These are phyloP conservation scores for Colletotrichum chrysophilum DNA, from an alignment of 2,329 filamentous ascomycete species.

Conservation along the genomic window DNA sequence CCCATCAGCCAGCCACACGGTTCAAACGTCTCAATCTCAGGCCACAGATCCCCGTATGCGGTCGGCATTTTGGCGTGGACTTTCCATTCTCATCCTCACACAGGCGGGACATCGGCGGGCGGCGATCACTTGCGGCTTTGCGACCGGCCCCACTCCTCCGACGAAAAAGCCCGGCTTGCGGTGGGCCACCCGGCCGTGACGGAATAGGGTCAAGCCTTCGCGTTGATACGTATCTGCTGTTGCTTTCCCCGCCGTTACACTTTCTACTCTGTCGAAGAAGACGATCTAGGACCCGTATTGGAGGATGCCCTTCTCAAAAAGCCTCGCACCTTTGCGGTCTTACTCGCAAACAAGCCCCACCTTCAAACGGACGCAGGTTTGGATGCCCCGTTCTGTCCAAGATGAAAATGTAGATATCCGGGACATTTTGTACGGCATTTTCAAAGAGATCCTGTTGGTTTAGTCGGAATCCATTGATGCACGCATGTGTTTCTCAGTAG, in stretches of 20 bases:
- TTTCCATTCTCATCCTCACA: neutral
- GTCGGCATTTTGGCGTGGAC: neutral
- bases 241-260: neutral
- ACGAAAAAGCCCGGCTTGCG: neutral
- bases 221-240: neutral
- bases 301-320: neutral
- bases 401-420: neutral
- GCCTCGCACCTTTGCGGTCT: neutral
- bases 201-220: neutral
- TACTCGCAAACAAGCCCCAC: neutral
- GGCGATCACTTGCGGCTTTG: neutral
- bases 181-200: neutral
- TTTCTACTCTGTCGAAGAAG: neutral
- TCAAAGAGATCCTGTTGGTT: neutral
- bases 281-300: neutral
- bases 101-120: neutral
- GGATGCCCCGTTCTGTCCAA: neutral
- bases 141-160: neutral
- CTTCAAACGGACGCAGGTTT: neutral
- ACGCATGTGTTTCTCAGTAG: neutral
- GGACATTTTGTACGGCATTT: accelerated
- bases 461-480: neutral
- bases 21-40: neutral
- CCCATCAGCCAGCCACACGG: neutral
- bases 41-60: neutral